Evolutionary conservation across 768 basidiomycete genomes (phyloP), one percentile per base, ranked within the genome.

Genomic region (Naematelia encephala): DNA sequence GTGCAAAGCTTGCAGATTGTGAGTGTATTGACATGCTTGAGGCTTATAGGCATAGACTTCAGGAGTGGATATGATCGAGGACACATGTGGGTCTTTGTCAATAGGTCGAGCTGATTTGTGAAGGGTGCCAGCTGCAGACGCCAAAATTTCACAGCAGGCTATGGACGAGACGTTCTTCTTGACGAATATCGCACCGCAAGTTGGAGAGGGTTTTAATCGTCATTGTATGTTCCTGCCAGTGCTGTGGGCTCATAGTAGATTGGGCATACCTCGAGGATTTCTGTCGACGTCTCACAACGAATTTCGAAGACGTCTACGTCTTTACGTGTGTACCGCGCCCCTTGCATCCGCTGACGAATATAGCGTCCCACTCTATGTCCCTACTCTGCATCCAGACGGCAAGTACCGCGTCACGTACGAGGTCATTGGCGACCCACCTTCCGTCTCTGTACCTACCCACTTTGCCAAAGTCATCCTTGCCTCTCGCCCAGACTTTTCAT

Each of bases 241-340:
- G 5, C 46, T 34, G 25, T 29, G 21, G 16, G 14, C 28, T 11
- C n/a, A 0, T 1, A 27, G 1, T 22, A 96, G 92, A 97, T 74
- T 98, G 93, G 93, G 93, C 91, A 10, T 96, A 93, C 75, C 78
- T 94, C 14, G 91, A 96, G 77, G 87, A 96, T 67, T 99, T 93
- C 87, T 97, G 93, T 76, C 83, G 96, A 43, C 83, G 86, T 10
- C 82, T 98, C 50, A 97, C 94, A 0, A 82, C 80, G n/a, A 83
- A 81, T 26, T 99, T 96, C 75, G 79, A 88, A 43, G 92, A 99
- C 71, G 96, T 99, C 51, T 99, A 93, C 77, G 86, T 98, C 48
- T 99, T 99, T 79, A 99, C 96, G 75, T 77, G 52, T 63, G 75
- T 72, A 26, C n/a, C 5, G n/a, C 51, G 8, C 16, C 34, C 34